Evolutionary conservation across 2,329 filamentous ascomycete species (phyloP).

Genomic region (Metarhizium sp.): DNA sequence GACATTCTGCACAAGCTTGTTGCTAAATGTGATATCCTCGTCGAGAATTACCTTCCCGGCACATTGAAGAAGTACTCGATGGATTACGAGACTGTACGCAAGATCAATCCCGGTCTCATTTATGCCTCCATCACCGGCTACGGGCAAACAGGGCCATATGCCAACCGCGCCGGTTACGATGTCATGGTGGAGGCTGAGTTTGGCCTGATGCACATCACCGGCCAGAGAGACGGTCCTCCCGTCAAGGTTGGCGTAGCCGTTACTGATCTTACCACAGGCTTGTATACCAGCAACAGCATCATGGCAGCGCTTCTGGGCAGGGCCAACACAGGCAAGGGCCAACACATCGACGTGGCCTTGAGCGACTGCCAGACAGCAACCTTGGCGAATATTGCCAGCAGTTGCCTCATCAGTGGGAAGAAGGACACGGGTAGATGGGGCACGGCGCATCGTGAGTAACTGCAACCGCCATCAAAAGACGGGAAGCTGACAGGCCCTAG

Average conservation of each 20-base stretch:
- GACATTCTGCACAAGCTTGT: conserved; percentile 80
- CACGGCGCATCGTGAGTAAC: conserved; percentile 75
- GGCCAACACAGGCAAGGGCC: conserved; percentile 65
- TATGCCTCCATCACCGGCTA: conserved; percentile 97
- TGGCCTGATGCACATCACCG: conserved; percentile 97
- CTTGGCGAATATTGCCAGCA: conserved; percentile 90
- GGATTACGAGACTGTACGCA: conserved; percentile 72
- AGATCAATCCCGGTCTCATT: conserved; percentile 78
- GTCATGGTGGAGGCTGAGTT: conserved; percentile 99
- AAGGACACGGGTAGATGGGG: conserved; percentile 89
- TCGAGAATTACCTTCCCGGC: conserved; percentile 93
- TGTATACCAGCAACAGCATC: conserved; percentile 92
- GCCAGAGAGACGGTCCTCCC: conserved; percentile 74
- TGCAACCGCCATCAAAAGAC: neutral
- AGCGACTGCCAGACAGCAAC: conserved; percentile 95
- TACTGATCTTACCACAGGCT: conserved; percentile 86
- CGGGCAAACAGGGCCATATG: conserved; percentile 88
- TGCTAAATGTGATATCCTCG: conserved; percentile 79
- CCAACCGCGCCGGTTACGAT: conserved; percentile 84
- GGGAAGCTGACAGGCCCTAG: conserved; percentile 29
- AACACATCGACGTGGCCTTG: conserved; percentile 84
- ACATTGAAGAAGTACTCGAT: conserved; percentile 82
- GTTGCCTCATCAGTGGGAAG: conserved; percentile 77
- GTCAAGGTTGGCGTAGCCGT: conserved; percentile 98
- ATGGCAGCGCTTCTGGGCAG: conserved; percentile 85